Conservation (phyloP, 768 basidiomycete species). For the Daedaleopsis sinensis region DNA sequence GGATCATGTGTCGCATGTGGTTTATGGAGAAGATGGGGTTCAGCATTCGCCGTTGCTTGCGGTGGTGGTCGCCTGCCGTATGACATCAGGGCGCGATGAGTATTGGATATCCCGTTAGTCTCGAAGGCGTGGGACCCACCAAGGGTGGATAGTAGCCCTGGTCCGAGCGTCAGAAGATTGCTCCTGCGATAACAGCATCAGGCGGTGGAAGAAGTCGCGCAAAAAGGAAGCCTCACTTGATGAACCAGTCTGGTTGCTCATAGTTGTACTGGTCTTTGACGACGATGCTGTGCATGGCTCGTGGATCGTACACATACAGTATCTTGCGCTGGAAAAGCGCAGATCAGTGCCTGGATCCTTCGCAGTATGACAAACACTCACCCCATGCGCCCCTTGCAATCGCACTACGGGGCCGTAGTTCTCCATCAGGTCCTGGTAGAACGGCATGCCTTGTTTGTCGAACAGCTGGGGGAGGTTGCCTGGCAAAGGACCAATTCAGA, state of each 20-base stretch:
- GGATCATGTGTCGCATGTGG: slow-evolving; percentile 30
- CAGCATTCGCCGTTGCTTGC: slow-evolving; percentile 32
- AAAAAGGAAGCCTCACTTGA: slow-evolving; percentile 39
- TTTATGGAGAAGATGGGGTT: slow-evolving; percentile 30
- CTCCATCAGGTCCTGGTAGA: slow-evolving; percentile 16
- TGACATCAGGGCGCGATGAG: neutral
- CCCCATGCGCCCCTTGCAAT: slow-evolving; percentile 16
- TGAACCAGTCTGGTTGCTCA: slow-evolving; percentile 49
- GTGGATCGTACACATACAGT: slow-evolving; percentile 50
- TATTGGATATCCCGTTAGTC: neutral
- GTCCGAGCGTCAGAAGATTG: slow-evolving; percentile 21
- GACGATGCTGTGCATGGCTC: slow-evolving; percentile 50
- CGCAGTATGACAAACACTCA: slow-evolving; percentile 1
- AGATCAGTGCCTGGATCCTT: neutral
- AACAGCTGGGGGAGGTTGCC: slow-evolving; percentile 18
- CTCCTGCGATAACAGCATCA: slow-evolving; percentile 13
- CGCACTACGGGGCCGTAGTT: slow-evolving; percentile 19
- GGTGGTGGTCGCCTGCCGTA: slow-evolving; percentile 26
- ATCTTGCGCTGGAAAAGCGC: slow-evolving; percentile 9
- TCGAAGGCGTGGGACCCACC: slow-evolving; percentile 8
- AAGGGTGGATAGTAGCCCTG: slow-evolving; percentile 19
- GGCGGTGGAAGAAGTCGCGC: neutral
- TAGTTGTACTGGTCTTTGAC: slow-evolving; percentile 52
- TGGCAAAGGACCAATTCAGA: neutral
- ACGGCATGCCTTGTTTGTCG: slow-evolving; percentile 16